Conservation (phyloP, 164 flowering plant genomes). For the Liquidambar formosana region DNA sequence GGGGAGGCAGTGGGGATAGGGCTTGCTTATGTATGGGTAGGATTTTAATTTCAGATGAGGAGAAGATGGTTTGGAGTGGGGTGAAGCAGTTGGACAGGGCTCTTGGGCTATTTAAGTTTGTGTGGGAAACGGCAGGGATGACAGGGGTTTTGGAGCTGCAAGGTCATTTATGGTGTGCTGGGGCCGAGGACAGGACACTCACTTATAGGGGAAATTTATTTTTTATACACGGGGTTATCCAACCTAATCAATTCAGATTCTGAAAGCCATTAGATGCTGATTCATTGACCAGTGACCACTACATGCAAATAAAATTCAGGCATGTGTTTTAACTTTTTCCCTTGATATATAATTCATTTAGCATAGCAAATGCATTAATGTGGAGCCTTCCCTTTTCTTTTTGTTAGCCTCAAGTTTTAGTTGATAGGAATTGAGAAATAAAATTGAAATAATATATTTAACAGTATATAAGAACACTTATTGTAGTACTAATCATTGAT, state of each 20-base stretch:
- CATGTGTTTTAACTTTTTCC: neutral
- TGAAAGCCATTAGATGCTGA: neutral
- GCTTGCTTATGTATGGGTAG: constrained; percentile 68
- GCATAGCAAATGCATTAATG: too few species aligned
- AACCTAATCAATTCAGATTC: neutral
- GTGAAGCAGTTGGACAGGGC: constrained; percentile 77
- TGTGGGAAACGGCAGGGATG: constrained; percentile 73
- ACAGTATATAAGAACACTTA: too few species aligned
- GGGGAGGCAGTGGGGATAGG: constrained; percentile 19
- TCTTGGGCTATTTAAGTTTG: constrained; percentile 67
- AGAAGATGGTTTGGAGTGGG: constrained; percentile 56
- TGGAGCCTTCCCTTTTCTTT: too few species aligned
- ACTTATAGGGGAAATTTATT: constrained; percentile 58
- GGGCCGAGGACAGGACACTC: constrained; percentile 44
- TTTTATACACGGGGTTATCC: constrained; percentile 55
- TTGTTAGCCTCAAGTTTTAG: too few species aligned
- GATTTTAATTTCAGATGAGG: constrained; percentile 65
- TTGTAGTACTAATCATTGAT: too few species aligned
- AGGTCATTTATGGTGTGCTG: too few species aligned
- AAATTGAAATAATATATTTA: too few species aligned
- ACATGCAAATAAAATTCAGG: neutral
- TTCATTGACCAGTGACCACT: neutral
- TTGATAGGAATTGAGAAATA: too few species aligned
- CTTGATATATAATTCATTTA: neutral
- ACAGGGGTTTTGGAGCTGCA: constrained; percentile 66